These are phyloP conservation scores for Xerocomellus intermedius DNA, from an alignment of 768 basidiomycete genomes.

Conservation along the genomic window DNA sequence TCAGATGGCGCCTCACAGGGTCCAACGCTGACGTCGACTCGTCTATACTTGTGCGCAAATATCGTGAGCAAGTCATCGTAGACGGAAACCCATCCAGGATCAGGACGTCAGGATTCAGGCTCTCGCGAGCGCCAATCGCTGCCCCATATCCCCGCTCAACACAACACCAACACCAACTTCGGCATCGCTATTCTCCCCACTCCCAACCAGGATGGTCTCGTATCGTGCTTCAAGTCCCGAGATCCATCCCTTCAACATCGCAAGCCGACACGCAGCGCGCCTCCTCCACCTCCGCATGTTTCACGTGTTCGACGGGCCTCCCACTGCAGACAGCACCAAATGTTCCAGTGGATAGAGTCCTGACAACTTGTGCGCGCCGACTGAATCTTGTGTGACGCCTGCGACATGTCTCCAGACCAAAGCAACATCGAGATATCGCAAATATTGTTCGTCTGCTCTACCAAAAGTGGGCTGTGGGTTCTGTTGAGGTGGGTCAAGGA, in stretches of 20 bases:
- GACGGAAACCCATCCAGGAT: slow-evolving; percentile 71
- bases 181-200: slow-evolving; percentile 40
- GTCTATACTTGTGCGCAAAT: slow-evolving; percentile 43
- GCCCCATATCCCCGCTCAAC: slow-evolving; percentile 89
- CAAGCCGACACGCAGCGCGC: slow-evolving; percentile 85
- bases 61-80: background rate
- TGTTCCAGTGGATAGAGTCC: slow-evolving; percentile 80
- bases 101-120: slow-evolving; percentile 87
- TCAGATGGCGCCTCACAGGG: slow-evolving; percentile 79
- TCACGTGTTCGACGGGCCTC: slow-evolving; percentile 48
- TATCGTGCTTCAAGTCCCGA: slow-evolving; percentile 83
- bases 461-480: too few relatives aligned
- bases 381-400: slow-evolving; percentile 74
- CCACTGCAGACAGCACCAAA: slow-evolving; percentile 64
- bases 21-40: slow-evolving; percentile 86
- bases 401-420: slow-evolving; percentile 74
- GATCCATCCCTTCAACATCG: slow-evolving; percentile 87
- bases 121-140: slow-evolving; percentile 86
- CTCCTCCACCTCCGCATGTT: slow-evolving; percentile 66
- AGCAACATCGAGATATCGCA: slow-evolving; percentile 66
- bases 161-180: slow-evolving; percentile 66
- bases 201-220: slow-evolving; percentile 60
- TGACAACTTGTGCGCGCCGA: slow-evolving; percentile 56
- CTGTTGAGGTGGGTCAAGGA: too few relatives aligned
- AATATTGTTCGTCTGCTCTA: slow-evolving; percentile 85